These are phyloP conservation scores for Brassica incana DNA, from an alignment of 345 rosid species.

Conservation along the genomic window DNA sequence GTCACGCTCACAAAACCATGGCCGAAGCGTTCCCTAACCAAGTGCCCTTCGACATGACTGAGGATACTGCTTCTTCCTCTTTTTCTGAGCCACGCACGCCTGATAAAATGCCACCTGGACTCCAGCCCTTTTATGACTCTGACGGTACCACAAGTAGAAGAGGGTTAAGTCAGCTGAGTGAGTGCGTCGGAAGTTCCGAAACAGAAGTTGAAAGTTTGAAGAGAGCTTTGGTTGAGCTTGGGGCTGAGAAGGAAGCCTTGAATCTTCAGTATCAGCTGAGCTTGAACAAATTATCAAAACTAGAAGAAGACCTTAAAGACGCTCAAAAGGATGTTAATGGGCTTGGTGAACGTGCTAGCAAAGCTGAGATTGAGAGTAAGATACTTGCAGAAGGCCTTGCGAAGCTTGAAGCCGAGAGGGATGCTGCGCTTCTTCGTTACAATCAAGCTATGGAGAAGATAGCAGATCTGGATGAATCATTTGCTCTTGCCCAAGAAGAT, in stretches of 20 bases:
- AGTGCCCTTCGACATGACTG: conserved; percentile 56
- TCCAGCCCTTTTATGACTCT: conserved; percentile 39
- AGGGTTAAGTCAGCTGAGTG: conserved; percentile 72
- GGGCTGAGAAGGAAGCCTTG: conserved; percentile 70
- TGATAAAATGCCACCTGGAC: conserved; percentile 56
- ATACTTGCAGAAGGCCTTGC: conserved; percentile 64
- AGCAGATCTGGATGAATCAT: conserved; percentile 50
- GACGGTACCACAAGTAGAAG: conserved; percentile 46
- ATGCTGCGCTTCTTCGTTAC: conserved; percentile 62
- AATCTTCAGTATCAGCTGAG: conserved; percentile 62
- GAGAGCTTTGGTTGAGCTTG: conserved; percentile 65
- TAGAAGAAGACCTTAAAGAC: conserved; percentile 63
- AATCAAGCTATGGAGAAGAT: conserved; percentile 68
- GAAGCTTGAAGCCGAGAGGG: conserved; percentile 71
- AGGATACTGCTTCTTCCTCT: conserved; percentile 60
- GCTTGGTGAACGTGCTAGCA: conserved; percentile 70
- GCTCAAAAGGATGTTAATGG: conserved; percentile 62
- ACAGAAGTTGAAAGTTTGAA: conserved; percentile 58
- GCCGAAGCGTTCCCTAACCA: conserved; percentile 93
- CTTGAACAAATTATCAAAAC: conserved; percentile 59
- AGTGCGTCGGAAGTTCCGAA: conserved; percentile 42
- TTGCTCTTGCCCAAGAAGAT: conserved; percentile 50
- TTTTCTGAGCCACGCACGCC: conserved; percentile 72
- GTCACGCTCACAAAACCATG: conserved; percentile 88
- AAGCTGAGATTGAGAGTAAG: conserved; percentile 72